Base-by-base conservation (phyloP, 1,284 basidiomycete genomes). In the Trichosporon sp. region DNA sequence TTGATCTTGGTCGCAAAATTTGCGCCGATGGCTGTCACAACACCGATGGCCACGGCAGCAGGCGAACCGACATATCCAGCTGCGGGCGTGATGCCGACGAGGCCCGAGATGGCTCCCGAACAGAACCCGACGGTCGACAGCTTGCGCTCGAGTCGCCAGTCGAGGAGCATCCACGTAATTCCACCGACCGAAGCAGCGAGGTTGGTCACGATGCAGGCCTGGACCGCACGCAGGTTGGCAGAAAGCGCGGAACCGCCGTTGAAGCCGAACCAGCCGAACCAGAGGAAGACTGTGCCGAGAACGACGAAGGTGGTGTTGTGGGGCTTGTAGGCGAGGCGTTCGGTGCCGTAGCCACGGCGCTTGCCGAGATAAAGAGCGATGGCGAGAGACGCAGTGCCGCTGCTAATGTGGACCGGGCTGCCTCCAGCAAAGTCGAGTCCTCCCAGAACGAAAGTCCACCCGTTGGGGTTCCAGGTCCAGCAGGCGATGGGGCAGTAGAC, bases 181-280 rank as follows among this genome's bases (percentile, higher is more conserved):
- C 91, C 95, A 58, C 89, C 94, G 34, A 90, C 87, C 63, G 86
- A 86, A 2, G 92, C 92, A 1, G 92, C 88, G 52, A 94, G 79
- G 82, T 97, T 96, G 73, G 95, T 99, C 66, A 95, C 91, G 68
- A 95, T 89, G 81, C 90, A 92, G 19, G 94, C 93, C 81, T 91
- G 87, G 37, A 89, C 86, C 1, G 92, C 94, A 64, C 93, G 87
- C 60, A 96, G 82, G 82, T 95, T 95, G 69, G 92, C 92, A 33
- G 86, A 85, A 40, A 79, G 73, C 13, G 77, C 77, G 6, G 76
- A 78, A 37, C 91, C 91, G 46, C 92, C 92, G 81, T 95, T 95
- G 84, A 90, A 91, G 21, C 89, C 94, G 74, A 95, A 93, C 95
- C 95, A 97, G n/a, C 94, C 95, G 74, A 96, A 94, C 95, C 94